These are phyloP conservation scores for Nicotiana attenuata DNA, from an alignment of 257 asterid genomes.

Conservation along the genomic window DNA sequence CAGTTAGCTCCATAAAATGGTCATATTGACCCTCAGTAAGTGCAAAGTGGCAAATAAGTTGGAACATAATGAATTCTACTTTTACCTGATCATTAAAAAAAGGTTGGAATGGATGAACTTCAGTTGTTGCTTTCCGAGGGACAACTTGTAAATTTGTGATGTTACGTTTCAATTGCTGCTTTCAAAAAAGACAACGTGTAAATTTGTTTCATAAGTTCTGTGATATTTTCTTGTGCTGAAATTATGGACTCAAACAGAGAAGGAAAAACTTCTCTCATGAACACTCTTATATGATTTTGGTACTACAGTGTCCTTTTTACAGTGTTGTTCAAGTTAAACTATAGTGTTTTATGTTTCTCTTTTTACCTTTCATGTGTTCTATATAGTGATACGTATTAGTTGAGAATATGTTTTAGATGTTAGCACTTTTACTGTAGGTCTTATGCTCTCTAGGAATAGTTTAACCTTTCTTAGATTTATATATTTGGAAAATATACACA, in stretches of 20 bases:
- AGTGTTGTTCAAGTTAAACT: background rate
- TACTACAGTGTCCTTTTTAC: background rate
- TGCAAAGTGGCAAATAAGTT: background rate
- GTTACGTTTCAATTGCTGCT: background rate
- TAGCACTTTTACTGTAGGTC: too few relatives aligned
- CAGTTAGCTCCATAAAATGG: background rate
- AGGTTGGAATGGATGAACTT: background rate
- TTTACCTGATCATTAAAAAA: background rate
- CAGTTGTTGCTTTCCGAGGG: background rate
- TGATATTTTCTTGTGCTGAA: background rate
- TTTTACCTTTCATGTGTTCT: background rate
- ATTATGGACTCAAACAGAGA: background rate
- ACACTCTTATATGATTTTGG: background rate
- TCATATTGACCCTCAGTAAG: background rate
- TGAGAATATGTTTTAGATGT: too few relatives aligned
- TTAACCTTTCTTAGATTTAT: too few relatives aligned
- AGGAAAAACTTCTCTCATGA: background rate
- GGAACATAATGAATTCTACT: background rate
- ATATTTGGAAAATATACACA: too few relatives aligned
- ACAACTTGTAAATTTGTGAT: background rate
- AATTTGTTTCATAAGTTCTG: background rate
- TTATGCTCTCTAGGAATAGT: too few relatives aligned
- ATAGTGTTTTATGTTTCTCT: background rate
- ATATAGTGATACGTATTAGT: too few relatives aligned
- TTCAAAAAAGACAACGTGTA: background rate